Percentiles rank a stretch among this genome's conserved stretches.
phyloP scores from a whole-genome alignment of 1,284 basidiomycete genomes.

The Cutaneotrichosporon spelunceum region DNA sequence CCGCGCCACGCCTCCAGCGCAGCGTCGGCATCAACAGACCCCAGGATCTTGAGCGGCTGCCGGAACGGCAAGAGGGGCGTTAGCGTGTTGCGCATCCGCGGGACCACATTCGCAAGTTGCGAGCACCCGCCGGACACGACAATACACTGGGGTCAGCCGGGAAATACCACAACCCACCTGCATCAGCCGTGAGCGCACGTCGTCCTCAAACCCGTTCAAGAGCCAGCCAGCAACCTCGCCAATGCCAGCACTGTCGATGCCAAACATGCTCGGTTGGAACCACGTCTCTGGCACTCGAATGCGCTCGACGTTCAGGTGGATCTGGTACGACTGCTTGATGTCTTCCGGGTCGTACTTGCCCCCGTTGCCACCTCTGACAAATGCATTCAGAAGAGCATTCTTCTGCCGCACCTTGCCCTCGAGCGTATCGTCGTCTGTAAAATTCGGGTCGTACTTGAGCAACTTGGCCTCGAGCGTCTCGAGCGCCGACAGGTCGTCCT shows the following conservation, averaged over 20 bases:
- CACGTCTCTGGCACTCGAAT: slow-evolving; percentile 90
- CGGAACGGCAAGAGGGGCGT: slow-evolving; percentile 78
- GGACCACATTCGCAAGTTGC: slow-evolving; percentile 66
- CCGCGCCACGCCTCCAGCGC: slow-evolving; percentile 83
- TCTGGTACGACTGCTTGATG: slow-evolving; percentile 64
- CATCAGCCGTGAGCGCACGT: slow-evolving; percentile 63
- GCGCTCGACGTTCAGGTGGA: slow-evolving; percentile 91
- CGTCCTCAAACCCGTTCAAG: slow-evolving; percentile 70
- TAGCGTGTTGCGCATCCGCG: slow-evolving; percentile 67
- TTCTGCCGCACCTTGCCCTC: slow-evolving; percentile 70
- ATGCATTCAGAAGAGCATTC: slow-evolving; percentile 79
- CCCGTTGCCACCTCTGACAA: slow-evolving; percentile 61
- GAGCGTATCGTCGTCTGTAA: slow-evolving; percentile 77
- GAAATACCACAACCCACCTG: slow-evolving; percentile 45
- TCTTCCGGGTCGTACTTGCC: slow-evolving; percentile 59
- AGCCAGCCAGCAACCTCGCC: slow-evolving; percentile 86
- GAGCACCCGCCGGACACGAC: slow-evolving; percentile 84
- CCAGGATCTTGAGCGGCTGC: slow-evolving; percentile 62
- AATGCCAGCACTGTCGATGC: slow-evolving; percentile 89
- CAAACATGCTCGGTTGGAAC: slow-evolving; percentile 90
- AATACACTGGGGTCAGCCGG: slow-evolving; percentile 63
- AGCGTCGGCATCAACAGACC: slow-evolving; percentile 60
- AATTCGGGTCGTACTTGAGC: slow-evolving; percentile 75
- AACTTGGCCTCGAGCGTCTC: slow-evolving; percentile 75
- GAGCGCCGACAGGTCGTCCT: slow-evolving; percentile 77